Evolutionary conservation across 208 protist species (phyloP).

Genomic region (Strigomonas oncopelti): DNA sequence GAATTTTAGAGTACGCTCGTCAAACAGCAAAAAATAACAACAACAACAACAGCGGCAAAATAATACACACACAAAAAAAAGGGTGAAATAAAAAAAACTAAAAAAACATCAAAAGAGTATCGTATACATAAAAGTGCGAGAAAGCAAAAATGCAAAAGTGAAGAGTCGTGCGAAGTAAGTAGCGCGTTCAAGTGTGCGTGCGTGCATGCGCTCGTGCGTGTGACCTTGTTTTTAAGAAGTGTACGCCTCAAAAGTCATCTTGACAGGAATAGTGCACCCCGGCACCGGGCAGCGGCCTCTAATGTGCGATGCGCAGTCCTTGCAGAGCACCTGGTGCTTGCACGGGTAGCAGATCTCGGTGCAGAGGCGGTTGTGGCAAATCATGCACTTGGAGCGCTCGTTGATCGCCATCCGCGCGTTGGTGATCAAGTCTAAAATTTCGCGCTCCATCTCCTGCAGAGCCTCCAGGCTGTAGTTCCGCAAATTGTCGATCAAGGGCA

Average conservation of each 20-base stretch:
- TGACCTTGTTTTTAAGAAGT: constrained; percentile 29
- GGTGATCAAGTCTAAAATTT: constrained; percentile 78
- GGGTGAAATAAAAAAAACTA: neutral
- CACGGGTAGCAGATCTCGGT: constrained; percentile 89
- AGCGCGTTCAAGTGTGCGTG: neutral
- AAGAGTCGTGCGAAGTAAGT: neutral
- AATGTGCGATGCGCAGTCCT: constrained; percentile 65
- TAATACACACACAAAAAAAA: neutral
- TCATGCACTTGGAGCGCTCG: constrained; percentile 79
- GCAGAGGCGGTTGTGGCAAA: constrained; percentile 64
- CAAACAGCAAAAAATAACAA: neutral
- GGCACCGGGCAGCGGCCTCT: constrained; percentile 63
- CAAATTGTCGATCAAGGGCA: constrained; percentile 62
- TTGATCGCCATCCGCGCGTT: constrained; percentile 74
- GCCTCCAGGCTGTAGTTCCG: constrained; percentile 49
- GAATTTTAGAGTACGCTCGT: neutral
- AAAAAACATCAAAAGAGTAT: neutral
- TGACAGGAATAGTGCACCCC: constrained; percentile 47
- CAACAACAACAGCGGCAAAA: neutral
- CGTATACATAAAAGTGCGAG: neutral
- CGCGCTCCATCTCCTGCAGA: constrained; percentile 77
- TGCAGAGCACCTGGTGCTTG: constrained; percentile 87
- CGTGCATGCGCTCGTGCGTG: neutral
- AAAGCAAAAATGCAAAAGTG: neutral
- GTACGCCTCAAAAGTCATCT: constrained; percentile 73